Evolutionary conservation across 345 rosid species (phyloP), one percentile per base, ranked within the genome.

Genomic region (Eucalyptus sp.): DNA sequence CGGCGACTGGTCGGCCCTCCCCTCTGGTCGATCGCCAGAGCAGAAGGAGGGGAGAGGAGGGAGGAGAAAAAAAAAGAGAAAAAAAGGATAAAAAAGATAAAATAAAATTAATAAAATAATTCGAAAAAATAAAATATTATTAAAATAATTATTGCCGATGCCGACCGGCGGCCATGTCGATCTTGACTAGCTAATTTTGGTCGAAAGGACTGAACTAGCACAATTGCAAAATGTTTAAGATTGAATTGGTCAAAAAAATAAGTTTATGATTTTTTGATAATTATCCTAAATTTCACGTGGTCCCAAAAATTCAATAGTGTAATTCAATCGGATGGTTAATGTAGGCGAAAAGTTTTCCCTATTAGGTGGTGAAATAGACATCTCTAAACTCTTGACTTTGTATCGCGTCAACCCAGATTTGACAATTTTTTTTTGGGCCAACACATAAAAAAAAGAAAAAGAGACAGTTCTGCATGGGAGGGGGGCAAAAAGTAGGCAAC

Each of bases 21-120:
- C 24, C 56, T 52, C 0, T 37, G 0, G 56, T 2, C 0, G 2
- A 2, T 52, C 2, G 4, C 22, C 0, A 0, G 2, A 52, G 24
- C 2, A 0, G 0, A 52, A 52, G 56, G 56, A 52, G 56, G 56
- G 58, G 24, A 18, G 58, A 18, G 58, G 58, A 18, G 24, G 2
- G 24, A 52, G 58, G 24, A 18, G 58, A 52, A 52, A 18, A 52
- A 17, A 18, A 37, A 37, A 37, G 41, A 37, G 1, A 37, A 37
- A 37, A 37, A 37, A 37, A 37, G 41, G 41, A 37, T 37, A 37
- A 37, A 4, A 17, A 8, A 17, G 8, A 51, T 0, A 17, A 1
- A 51, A 44, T 7, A 51, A 52, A 52, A 7, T 52, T 1, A 52
- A 52, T 18, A 52, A 18, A 52, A 52, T 18, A 52, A 52, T 52